Conservation (phyloP, 2,329 filamentous ascomycete genomes). For the Cadophora sp. region DNA sequence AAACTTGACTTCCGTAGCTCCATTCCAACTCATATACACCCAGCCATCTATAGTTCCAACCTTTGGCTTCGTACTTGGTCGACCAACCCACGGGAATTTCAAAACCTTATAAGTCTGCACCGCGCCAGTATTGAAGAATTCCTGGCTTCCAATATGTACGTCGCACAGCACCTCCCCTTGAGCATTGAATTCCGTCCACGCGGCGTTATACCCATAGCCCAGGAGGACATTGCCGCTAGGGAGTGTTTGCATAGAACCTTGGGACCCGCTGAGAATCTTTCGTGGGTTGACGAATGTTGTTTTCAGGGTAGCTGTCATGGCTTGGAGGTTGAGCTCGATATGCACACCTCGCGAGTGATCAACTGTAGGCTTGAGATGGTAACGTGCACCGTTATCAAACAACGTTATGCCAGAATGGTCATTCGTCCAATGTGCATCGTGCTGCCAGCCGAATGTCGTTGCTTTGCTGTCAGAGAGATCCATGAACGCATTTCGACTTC, state of each 20-base stretch:
- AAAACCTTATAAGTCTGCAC: constrained; percentile 42
- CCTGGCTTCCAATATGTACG: constrained; percentile 32
- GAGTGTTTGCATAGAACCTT: constrained; percentile 33
- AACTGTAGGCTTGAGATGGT: constrained; percentile 15
- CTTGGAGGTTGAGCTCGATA: constrained; percentile 23
- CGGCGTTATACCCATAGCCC: constrained; percentile 28
- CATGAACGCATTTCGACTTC: constrained; percentile 50
- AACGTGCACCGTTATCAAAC: constrained; percentile 29
- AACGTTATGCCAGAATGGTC: constrained; percentile 26
- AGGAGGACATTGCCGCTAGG: constrained; percentile 28
- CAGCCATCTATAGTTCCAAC: constrained; percentile 25
- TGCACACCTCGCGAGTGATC: constrained; percentile 25
- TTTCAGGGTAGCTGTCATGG: constrained; percentile 29
- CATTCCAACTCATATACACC: constrained; percentile 59
- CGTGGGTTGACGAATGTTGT: constrained; percentile 24
- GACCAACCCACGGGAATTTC: constrained; percentile 45
- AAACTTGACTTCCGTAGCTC: constrained; percentile 51
- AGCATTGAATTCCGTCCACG: constrained; percentile 26
- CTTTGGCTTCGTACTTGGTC: constrained; percentile 43
- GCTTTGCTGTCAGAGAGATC: constrained; percentile 43
- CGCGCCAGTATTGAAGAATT: constrained; percentile 39
- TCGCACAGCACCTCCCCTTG: constrained; percentile 46
- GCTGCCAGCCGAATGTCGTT: constrained; percentile 55
- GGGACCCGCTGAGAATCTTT: constrained; percentile 31
- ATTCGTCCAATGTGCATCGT: constrained; percentile 50